These are phyloP conservation scores for Penicillium ochrochloron DNA, from an alignment of 495 filamentous ascomycete species.

Conservation along the genomic window DNA sequence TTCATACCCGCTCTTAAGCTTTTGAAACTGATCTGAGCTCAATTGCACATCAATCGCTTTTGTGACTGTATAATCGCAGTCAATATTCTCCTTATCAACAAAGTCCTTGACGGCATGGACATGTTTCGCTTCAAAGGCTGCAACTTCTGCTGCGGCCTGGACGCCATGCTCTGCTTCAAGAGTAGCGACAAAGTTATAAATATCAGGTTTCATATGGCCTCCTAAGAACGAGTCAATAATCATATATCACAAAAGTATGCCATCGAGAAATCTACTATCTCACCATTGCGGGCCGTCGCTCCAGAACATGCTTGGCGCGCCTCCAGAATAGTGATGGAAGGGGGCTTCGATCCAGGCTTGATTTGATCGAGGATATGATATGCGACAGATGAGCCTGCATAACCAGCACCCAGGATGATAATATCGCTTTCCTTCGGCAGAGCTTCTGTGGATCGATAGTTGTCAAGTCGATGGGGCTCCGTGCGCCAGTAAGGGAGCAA, in stretches of 20 bases:
- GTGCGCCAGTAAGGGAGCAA: slow-evolving; percentile 77
- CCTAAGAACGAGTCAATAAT: slow-evolving; percentile 19
- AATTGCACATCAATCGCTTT: slow-evolving; percentile 38
- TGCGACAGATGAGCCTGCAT: slow-evolving; percentile 70
- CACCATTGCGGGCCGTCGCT: slow-evolving; percentile 69
- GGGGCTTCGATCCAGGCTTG: slow-evolving; percentile 34
- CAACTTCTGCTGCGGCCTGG: slow-evolving; percentile 41
- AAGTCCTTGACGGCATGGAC: slow-evolving; percentile 32
- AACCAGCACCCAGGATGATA: slow-evolving; percentile 73
- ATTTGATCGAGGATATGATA: slow-evolving; percentile 59
- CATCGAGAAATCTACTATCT: not conserved
- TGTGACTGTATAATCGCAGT: slow-evolving; percentile 40
- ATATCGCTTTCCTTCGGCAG: slow-evolving; percentile 68
- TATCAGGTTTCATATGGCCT: slow-evolving; percentile 45
- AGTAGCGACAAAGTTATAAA: slow-evolving; percentile 33
- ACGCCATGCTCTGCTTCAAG: slow-evolving; percentile 34
- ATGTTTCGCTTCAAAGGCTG: slow-evolving; percentile 39
- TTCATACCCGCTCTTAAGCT: slow-evolving; percentile 33
- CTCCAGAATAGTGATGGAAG: slow-evolving; percentile 71
- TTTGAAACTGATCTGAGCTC: slow-evolving; percentile 20
- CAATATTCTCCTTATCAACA: slow-evolving; percentile 36
- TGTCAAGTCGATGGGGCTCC: slow-evolving; percentile 54
- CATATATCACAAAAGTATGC: no score
- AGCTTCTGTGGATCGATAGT: slow-evolving; percentile 66
- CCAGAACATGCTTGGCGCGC: slow-evolving; percentile 82